These are phyloP conservation scores for Amaranthus tricolor DNA, from an alignment of 179 eudicot genomes.

Conservation along the genomic window DNA sequence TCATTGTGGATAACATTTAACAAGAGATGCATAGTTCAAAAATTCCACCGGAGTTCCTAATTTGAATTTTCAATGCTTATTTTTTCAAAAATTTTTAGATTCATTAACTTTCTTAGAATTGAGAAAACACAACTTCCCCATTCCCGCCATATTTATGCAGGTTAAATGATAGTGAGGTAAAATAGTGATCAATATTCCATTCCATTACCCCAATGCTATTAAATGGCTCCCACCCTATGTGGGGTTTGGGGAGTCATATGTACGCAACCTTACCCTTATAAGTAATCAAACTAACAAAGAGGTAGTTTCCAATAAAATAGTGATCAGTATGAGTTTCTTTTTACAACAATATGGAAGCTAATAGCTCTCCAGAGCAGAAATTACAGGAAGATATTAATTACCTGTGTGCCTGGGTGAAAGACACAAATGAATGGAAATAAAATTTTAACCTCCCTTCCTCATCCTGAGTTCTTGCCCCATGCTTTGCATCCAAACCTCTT, in stretches of 20 bases:
- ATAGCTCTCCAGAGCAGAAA: not conserved
- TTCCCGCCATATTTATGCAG: not conserved
- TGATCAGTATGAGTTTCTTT: not conserved
- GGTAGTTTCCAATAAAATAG: too few relatives aligned
- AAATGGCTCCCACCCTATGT: too few relatives aligned
- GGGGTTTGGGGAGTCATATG: too few relatives aligned
- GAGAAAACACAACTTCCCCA: not conserved
- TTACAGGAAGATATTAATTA: slow-evolving; percentile 21
- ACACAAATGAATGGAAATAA: slow-evolving; percentile 83
- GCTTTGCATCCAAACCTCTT: slow-evolving; percentile 85
- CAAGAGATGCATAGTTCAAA: not conserved
- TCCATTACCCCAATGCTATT: too few relatives aligned
- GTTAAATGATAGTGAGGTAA: not conserved
- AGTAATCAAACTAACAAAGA: too few relatives aligned
- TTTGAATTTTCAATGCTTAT: not conserved
- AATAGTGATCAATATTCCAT: not conserved
- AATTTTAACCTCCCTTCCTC: slow-evolving; percentile 79
- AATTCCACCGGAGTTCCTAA: not conserved
- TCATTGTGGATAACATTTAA: not conserved
- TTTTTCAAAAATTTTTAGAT: not conserved
- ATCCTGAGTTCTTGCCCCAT: slow-evolving; percentile 88
- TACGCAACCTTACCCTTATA: too few relatives aligned
- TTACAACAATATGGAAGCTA: too few relatives aligned
- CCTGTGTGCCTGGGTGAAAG: slow-evolving; percentile 81
- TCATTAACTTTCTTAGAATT: not conserved